A percentile compares a stretch with the other conserved stretches of the same genome.
Conservation (phyloP, 2,329 filamentous ascomycete species). For the Thermoascus crustaceus region DNA sequence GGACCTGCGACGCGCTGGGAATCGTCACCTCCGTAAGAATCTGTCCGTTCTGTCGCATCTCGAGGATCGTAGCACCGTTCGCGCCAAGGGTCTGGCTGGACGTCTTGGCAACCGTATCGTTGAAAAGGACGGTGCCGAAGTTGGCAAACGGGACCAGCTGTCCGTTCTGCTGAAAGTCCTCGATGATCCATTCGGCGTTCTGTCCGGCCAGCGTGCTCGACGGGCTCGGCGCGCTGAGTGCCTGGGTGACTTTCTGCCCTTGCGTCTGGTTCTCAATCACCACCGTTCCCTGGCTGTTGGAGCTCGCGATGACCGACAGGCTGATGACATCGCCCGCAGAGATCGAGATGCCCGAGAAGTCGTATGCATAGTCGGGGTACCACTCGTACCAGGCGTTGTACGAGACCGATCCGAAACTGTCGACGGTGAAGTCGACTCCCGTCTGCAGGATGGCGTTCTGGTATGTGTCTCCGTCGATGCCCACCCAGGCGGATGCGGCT, state of each 20-base stretch:
- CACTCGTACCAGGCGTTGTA: constrained; percentile 56
- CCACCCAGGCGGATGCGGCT: constrained; percentile 51
- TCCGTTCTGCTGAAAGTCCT: constrained; percentile 41
- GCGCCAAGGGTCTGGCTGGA: constrained; percentile 20
- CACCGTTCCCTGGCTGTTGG: constrained; percentile 38
- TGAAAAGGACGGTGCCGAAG: constrained; percentile 39
- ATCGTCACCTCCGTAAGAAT: constrained; percentile 24
- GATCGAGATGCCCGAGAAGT: constrained; percentile 42
- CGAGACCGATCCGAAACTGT: constrained; percentile 29
- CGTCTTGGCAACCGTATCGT: constrained; percentile 21
- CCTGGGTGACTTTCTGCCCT: constrained; percentile 45
- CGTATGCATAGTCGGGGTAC: constrained; percentile 50
- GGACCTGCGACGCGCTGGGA: constrained; percentile 18
- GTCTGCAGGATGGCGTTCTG: constrained; percentile 48
- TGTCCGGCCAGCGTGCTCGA: constrained; percentile 42
- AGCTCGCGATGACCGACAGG: constrained; percentile 33
- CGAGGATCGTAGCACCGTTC: constrained; percentile 36
- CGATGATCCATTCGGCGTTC: constrained; percentile 58
- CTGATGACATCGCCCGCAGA: constrained; percentile 39
- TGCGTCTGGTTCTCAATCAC: constrained; percentile 46
- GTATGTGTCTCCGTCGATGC: constrained; percentile 55
- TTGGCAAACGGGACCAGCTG: constrained; percentile 39
- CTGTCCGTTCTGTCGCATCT: constrained; percentile 38
- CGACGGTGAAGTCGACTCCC: constrained; percentile 48
- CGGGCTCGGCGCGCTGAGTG: constrained; percentile 37